Conservation (phyloP, 1,284 basidiomycete species). For the Rhodotorula sp. region DNA sequence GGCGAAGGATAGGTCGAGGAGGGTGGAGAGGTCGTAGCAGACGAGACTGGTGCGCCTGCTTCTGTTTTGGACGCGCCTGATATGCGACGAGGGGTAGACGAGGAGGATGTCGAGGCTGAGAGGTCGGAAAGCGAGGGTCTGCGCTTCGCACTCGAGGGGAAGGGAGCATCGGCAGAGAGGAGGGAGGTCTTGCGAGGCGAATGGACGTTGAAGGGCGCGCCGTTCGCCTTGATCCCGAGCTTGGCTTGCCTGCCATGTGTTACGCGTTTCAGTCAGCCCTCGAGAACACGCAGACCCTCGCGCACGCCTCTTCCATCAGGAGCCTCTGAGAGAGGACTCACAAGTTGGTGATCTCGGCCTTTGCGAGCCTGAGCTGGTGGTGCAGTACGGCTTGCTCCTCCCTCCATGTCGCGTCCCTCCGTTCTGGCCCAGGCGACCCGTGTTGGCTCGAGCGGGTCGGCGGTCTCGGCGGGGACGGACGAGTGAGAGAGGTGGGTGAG, state of each 20-base stretch:
- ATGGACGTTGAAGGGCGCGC: slow-evolving; percentile 32
- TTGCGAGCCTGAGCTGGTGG: slow-evolving; percentile 29
- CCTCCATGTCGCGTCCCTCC: slow-evolving; percentile 6
- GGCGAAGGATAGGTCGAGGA: neutral
- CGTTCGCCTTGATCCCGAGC: slow-evolving; percentile 26
- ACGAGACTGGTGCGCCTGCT: no score
- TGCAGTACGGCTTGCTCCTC: slow-evolving; percentile 27
- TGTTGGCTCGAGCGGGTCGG: neutral
- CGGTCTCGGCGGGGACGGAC: neutral
- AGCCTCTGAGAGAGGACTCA: slow-evolving; percentile 1
- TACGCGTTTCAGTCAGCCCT: neutral
- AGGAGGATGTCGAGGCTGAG: neutral
- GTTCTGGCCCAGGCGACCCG: neutral
- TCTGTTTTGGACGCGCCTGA: neutral
- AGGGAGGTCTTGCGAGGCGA: slow-evolving; percentile 24
- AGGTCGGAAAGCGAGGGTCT: slow-evolving; percentile 5
- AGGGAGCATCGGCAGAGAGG: neutral
- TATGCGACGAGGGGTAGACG: neutral
- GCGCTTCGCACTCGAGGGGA: neutral
- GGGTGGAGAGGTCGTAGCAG: neutral
- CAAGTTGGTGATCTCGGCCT: slow-evolving; percentile 28
- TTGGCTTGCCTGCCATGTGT: slow-evolving; percentile 18
- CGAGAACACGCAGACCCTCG: no score
- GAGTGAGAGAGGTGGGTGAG: neutral
- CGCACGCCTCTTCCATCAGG: no score